A percentile compares a stretch with the other conserved stretches of the same genome.
These are phyloP conservation scores for Lycium barbarum DNA, from an alignment of 257 asterid genomes.

Conservation along the genomic window DNA sequence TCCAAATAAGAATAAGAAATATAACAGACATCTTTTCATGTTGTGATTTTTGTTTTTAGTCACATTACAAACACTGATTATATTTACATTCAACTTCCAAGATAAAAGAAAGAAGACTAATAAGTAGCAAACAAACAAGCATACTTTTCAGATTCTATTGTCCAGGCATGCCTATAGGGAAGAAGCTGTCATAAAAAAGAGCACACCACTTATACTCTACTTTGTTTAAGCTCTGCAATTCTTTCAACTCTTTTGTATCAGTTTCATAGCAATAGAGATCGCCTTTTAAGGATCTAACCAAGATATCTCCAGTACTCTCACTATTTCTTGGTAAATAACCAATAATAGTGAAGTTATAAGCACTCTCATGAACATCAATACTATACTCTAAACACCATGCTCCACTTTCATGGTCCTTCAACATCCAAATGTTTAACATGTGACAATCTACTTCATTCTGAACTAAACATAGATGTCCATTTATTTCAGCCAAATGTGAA, in stretches of 20 bases:
- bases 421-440: background rate
- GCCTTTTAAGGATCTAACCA: background rate
- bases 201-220: background rate
- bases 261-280: background rate
- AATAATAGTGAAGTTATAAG: constrained; percentile 4
- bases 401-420: background rate
- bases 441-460: background rate
- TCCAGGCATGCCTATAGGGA: background rate
- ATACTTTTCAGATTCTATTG: background rate
- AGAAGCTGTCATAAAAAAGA: background rate
- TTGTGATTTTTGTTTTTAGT: too few relatives aligned
- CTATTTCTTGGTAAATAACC: background rate
- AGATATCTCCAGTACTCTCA: background rate
- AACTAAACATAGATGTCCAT: background rate
- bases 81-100: too few relatives aligned
- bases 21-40: too few relatives aligned
- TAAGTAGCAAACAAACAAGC: too few relatives aligned
- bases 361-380: background rate
- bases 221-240: background rate
- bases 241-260: background rate
- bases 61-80: too few relatives aligned
- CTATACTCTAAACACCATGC: background rate
- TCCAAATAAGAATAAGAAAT: too few relatives aligned
- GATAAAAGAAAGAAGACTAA: too few relatives aligned
- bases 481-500: background rate